Evolutionary conservation across 805 yeast species (phyloP).

Genomic region (Candida parachauliodes): DNA sequence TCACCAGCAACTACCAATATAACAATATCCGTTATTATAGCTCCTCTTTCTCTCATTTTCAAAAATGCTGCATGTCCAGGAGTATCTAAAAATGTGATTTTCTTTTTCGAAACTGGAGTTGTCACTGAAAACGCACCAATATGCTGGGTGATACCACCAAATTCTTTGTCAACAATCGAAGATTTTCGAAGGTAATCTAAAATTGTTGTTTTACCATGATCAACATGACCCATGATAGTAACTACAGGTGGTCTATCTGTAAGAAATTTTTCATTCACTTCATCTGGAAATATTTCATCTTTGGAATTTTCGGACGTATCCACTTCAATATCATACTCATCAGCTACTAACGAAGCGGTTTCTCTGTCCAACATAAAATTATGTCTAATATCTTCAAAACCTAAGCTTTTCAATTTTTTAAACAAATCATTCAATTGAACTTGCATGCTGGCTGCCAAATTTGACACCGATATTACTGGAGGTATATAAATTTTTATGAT

Average conservation of each 20-base stretch:
- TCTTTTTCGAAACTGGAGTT: conserved; percentile 70
- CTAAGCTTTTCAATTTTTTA: conserved; percentile 57
- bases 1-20: conserved; percentile 94
- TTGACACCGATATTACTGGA: conserved; percentile 72
- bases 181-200: conserved; percentile 84
- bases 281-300: conserved; percentile 54
- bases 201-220: conserved; percentile 96
- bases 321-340: conserved; percentile 77
- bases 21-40: conserved; percentile 87
- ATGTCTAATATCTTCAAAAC: conserved; percentile 68
- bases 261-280: conserved; percentile 43
- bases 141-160: conserved; percentile 97
- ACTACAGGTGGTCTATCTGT: conserved; percentile 87
- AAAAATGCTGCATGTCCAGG: conserved; percentile 98
- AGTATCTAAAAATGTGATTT: conserved; percentile 88
- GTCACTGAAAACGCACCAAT: conserved; percentile 93
- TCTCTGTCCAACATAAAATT: conserved; percentile 83
- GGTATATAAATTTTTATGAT: conserved; percentile 53
- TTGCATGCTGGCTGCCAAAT: conserved; percentile 67
- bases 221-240: conserved; percentile 98
- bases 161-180: conserved; percentile 77
- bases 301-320: conserved; percentile 54
- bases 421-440: conserved; percentile 62
- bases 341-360: conserved; percentile 81
- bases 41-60: conserved; percentile 96